Evolutionary conservation across 1,284 basidiomycete species (phyloP).

Genomic region (Malassezia equina): DNA sequence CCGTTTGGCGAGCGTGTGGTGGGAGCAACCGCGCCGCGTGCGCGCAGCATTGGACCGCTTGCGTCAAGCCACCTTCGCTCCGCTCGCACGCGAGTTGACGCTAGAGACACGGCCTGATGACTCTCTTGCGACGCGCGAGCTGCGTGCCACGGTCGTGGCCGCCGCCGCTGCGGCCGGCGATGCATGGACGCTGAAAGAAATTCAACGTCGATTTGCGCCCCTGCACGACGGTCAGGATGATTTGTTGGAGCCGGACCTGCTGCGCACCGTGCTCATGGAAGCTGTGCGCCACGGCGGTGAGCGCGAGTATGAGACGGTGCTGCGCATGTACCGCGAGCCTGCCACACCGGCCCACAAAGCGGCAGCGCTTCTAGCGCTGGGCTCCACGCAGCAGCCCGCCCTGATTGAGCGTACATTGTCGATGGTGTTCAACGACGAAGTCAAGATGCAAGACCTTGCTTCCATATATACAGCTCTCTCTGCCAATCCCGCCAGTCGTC

Average conservation of each 20-base stretch:
- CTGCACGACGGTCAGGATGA: constrained; percentile 69
- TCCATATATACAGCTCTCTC: constrained; percentile 46
- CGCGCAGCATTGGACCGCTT: constrained; percentile 45
- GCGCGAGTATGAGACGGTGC: constrained; percentile 57
- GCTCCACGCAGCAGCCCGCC: constrained; percentile 29
- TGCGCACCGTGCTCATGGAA: constrained; percentile 27
- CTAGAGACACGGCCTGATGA: constrained; percentile 67
- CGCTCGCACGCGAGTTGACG: constrained; percentile 68
- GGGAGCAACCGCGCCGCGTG: constrained; percentile 63
- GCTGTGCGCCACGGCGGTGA: constrained; percentile 65
- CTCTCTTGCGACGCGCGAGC: constrained; percentile 60
- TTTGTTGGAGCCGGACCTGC: constrained; percentile 57
- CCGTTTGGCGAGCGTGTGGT: constrained; percentile 59
- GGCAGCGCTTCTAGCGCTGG: constrained; percentile 47
- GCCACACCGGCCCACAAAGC: constrained; percentile 52
- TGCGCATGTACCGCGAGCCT: constrained; percentile 59
- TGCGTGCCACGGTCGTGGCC: constrained; percentile 66
- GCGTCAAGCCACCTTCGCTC: constrained; percentile 59
- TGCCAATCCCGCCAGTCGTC: constrained; percentile 37
- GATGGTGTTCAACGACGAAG: constrained; percentile 38
- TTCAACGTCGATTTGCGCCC: constrained; percentile 63
- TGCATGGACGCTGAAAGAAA: constrained; percentile 51
- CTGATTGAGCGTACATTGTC: constrained; percentile 47
- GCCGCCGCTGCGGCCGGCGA: constrained; percentile 55
- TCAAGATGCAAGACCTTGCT: constrained; percentile 49